Conservation (phyloP, 495 filamentous ascomycete genomes). For the Penicillium fimorum region DNA sequence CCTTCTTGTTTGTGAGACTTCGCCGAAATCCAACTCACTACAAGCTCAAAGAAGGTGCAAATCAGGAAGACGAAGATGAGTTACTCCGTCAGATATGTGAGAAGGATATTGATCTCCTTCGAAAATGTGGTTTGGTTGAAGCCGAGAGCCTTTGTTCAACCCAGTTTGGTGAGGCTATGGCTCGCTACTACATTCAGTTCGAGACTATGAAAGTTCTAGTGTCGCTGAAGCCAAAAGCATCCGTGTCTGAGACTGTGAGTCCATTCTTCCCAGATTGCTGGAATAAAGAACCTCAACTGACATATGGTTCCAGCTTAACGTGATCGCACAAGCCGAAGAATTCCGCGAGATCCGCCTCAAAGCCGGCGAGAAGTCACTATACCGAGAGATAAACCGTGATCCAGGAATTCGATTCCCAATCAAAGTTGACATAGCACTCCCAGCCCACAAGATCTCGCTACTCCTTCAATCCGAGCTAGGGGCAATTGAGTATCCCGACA, state of each 20-base stretch:
- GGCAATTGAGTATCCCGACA: slow-evolving; percentile 65
- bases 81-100: slow-evolving; percentile 77
- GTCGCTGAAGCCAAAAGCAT: slow-evolving; percentile 56
- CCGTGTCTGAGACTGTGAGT: slow-evolving; percentile 71
- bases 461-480: slow-evolving; percentile 82
- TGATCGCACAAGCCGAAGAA: slow-evolving; percentile 69
- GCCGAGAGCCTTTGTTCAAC: slow-evolving; percentile 59
- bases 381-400: slow-evolving; percentile 79
- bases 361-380: slow-evolving; percentile 68
- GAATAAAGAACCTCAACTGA: slow-evolving; percentile 30
- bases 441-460: slow-evolving; percentile 83
- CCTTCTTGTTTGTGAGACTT: slow-evolving; percentile 83
- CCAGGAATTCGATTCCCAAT: slow-evolving; percentile 73
- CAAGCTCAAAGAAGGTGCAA: slow-evolving; percentile 60
- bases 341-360: slow-evolving; percentile 77
- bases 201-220: slow-evolving; percentile 82
- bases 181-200: slow-evolving; percentile 88
- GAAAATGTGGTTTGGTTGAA: slow-evolving; percentile 59
- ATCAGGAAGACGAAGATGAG: slow-evolving; percentile 58
- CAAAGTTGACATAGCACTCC: slow-evolving; percentile 68
- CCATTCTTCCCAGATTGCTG: not conserved
- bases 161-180: slow-evolving; percentile 85
- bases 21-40: slow-evolving; percentile 79
- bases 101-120: slow-evolving; percentile 70
- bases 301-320: slow-evolving; percentile 52